phyloP scores from a whole-genome alignment of 768 basidiomycete species.

The Boletus sensibilis region DNA sequence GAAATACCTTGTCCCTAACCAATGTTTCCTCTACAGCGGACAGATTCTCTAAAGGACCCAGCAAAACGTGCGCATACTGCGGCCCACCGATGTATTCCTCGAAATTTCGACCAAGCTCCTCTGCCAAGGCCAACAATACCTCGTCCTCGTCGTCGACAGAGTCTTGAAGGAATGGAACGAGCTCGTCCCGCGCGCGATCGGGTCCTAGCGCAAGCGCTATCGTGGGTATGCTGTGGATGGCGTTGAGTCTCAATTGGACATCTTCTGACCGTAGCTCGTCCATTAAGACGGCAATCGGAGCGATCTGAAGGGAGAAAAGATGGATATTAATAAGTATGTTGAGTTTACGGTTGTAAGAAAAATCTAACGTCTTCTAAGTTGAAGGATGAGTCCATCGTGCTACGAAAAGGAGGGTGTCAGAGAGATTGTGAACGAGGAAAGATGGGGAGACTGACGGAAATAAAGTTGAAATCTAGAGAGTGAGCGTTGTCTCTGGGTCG shows the following conservation, averaged over 20 bases:
- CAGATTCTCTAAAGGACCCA: slow-evolving; percentile 92
- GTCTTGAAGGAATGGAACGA: slow-evolving; percentile 96
- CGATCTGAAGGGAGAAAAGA: slow-evolving; percentile 54
- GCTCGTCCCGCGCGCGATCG: slow-evolving; percentile 91
- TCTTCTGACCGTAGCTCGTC: slow-evolving; percentile 98
- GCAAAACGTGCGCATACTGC: slow-evolving; percentile 79
- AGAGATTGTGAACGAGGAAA: background rate
- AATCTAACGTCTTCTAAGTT: slow-evolving; percentile 64
- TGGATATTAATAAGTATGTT: slow-evolving; percentile 17
- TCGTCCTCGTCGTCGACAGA: slow-evolving; percentile 99
- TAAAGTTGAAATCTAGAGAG: background rate
- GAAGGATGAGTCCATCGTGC: slow-evolving; percentile 65
- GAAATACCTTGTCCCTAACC: slow-evolving; percentile 89
- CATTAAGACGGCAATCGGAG: slow-evolving; percentile 95
- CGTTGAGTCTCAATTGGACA: slow-evolving; percentile 92
- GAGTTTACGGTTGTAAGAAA: slow-evolving; percentile 4
- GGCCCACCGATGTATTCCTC: slow-evolving; percentile 93
- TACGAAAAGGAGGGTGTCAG: background rate
- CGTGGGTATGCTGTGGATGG: slow-evolving; percentile 95
- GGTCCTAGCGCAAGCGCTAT: slow-evolving; percentile 96
- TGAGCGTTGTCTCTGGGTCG: background rate
- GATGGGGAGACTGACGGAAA: background rate
- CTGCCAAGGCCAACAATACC: slow-evolving; percentile 91
- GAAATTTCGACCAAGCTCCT: slow-evolving; percentile 89
- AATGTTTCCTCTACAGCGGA: slow-evolving; percentile 97